Base-by-base conservation (phyloP, 2,329 filamentous ascomycete genomes). In the Cordyceps tenuipes region DNA sequence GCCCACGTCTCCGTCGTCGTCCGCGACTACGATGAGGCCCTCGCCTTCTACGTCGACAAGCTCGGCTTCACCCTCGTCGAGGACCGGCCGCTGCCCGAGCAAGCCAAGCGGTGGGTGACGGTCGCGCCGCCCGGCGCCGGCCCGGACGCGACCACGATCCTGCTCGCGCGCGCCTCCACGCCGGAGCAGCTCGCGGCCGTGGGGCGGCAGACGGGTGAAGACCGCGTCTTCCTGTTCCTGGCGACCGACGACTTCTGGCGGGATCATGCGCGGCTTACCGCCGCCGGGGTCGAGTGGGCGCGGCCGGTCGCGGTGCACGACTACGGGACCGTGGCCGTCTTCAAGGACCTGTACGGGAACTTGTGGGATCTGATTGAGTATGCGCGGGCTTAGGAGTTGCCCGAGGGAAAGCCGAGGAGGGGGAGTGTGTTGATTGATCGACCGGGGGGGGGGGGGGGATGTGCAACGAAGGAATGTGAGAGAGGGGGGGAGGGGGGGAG, bases 261-360 rank as follows among this genome's bases (percentile, higher is more conserved):
- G 10, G 59, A 61, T 31, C 41, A 51, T 31, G 49, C 36, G n/a
- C 21, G 13, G 26, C 47, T 61, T 1, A 57, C 52, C 1, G 48
- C 36, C 2, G 60, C 60, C 5, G 62, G 62, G 1, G 60, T 63
- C 7, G 55, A 63, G 52, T 63, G 62, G 62, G 62, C 47, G 36
- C 51, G 62, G n/a, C 41, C 41, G 17, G 36, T 60, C 4, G 57
- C 23, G 23, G 53, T 60, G 13, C 34, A 61, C 48, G 31, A 52
- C 13, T 63, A 63, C 52, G 63, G 63, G 3, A 61, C 61, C 1
- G 62, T 64, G 46, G 61, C 62, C 15, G 62, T 64, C 15, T 64
- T 64, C 36, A 59, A 58, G 43, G 62, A 64, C 56, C 31, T 64
- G 49, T 64, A 64, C 21, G 62, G 62, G 1, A 64, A 64, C 26